Evolutionary conservation across 1,284 basidiomycete genomes (phyloP), one percentile per base, ranked within the genome.

Genomic region (Neolentinus lepideus): DNA sequence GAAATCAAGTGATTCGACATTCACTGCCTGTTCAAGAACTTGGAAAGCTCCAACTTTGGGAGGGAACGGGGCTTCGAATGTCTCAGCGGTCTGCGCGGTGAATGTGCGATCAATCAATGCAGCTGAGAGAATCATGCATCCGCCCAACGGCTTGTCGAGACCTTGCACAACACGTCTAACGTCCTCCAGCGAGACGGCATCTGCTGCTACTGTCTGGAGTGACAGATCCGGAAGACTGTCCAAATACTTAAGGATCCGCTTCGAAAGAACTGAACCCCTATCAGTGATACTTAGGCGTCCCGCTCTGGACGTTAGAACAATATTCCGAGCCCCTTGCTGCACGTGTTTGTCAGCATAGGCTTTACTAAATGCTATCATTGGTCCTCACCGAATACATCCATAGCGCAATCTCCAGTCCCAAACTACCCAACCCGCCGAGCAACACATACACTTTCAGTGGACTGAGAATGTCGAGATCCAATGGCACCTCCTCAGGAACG

Each of bases 251-350:
- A 74, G 55, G 12, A 69, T 66, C 2, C 68, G 61, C 16, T 59
- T 55, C 2, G 65, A 54, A 4, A 68, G 58, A 24, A 58, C 63
- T 43, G 67, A 62, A 14, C 56, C 58, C 11, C 55, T 60, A 31
- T 60, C 54, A 16, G 50, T 35, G 1, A 68, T 53, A 27, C 61
- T 64, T 14, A 61, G 55, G 19, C 55, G 45, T 1, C 73, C 75
- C 1, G 67, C 66, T 3, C 73, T 68, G 0, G 74, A 76, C 0
- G 75, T 74, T 2, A 75, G 57, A 11, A 72, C 57, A 14, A 76
- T 67, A 31, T 67, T 55, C 2, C 69, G 61, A 6, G 73, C 74
- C 29, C 75, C 75, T 21, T 67, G 61, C 74, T 76, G 36, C 4
- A 52, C 46, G 54, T 22, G 36, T 14, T 52, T 31, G 26, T 46